A percentile compares a stretch with the other conserved stretches of the same genome.
phyloP scores from a whole-genome alignment of 345 rosid genomes.

The Crucihimalaya himalaica region DNA sequence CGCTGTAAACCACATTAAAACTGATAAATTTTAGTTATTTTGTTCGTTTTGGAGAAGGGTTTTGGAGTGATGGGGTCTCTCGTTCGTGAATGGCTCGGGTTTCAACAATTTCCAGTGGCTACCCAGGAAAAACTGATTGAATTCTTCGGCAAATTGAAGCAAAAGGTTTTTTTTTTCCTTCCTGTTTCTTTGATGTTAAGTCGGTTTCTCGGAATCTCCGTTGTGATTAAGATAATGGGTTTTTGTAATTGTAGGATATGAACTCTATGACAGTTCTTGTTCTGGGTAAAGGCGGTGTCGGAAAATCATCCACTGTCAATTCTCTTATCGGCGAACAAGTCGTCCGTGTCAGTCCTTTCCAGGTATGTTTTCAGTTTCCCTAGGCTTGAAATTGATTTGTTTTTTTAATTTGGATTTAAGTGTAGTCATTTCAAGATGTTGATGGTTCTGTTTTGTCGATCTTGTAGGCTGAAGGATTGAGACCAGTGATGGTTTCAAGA shows the following conservation, averaged over 20 bases:
- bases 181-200: neutral
- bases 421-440: neutral
- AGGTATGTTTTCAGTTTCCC: slow-evolving; percentile 38
- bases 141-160: slow-evolving; percentile 65
- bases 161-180: slow-evolving; percentile 50
- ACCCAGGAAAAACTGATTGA: slow-evolving; percentile 65
- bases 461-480: slow-evolving; percentile 62
- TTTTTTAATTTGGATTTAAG: slow-evolving; percentile 2
- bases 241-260: slow-evolving; percentile 52
- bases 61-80: slow-evolving; percentile 46
- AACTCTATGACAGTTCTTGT: slow-evolving; percentile 74
- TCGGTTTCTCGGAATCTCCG: slow-evolving; percentile 10
- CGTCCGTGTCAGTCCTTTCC: slow-evolving; percentile 72
- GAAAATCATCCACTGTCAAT: slow-evolving; percentile 85
- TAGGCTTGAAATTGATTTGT: neutral
- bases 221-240: neutral
- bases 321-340: slow-evolving; percentile 81
- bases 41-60: slow-evolving; percentile 4
- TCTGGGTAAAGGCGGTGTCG: slow-evolving; percentile 86
- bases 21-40: neutral
- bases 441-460: neutral
- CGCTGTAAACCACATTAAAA: neutral
- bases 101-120: slow-evolving; percentile 76
- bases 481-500: slow-evolving; percentile 81
- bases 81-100: slow-evolving; percentile 78